These are phyloP conservation scores for Whalleya microplaca DNA, from an alignment of 2,329 filamentous ascomycete species.

Conservation along the genomic window DNA sequence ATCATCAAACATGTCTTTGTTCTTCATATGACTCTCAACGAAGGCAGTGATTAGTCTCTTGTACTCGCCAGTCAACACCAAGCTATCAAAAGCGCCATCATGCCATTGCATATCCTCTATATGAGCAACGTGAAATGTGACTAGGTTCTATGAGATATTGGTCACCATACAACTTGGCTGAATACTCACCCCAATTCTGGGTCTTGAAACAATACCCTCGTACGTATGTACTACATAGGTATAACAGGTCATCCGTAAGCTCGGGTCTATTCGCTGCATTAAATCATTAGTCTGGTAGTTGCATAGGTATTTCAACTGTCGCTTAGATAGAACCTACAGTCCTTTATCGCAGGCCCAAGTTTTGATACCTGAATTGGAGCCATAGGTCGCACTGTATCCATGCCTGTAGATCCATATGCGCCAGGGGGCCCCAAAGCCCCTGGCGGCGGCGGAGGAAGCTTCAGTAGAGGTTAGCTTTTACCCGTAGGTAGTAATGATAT, in stretches of 20 bases:
- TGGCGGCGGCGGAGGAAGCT: not conserved
- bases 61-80: constrained; percentile 13
- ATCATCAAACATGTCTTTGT: constrained; percentile 42
- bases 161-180: not conserved
- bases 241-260: constrained; percentile 11
- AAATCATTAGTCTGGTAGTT: not conserved
- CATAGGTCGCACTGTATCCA: not conserved
- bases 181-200: constrained; percentile 23
- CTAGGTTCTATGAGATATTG: constrained; percentile 1
- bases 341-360: too few relatives aligned
- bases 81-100: constrained; percentile 27
- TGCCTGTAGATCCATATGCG: not conserved
- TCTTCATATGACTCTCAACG: constrained; percentile 49
- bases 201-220: constrained; percentile 21
- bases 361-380: not conserved
- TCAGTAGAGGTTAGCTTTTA: not conserved
- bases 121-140: constrained; percentile 14
- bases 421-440: too few relatives aligned
- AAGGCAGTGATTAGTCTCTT: constrained; percentile 45
- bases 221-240: constrained; percentile 16
- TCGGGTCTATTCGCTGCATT: constrained; percentile 6
- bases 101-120: constrained; percentile 18
- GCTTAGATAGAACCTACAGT: not conserved
- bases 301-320: not conserved
- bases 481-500: not conserved